Percentiles rank a stretch among this genome's conserved stretches.
These are phyloP conservation scores for Suillus clintonianus DNA, from an alignment of 768 basidiomycete genomes.

Conservation along the genomic window DNA sequence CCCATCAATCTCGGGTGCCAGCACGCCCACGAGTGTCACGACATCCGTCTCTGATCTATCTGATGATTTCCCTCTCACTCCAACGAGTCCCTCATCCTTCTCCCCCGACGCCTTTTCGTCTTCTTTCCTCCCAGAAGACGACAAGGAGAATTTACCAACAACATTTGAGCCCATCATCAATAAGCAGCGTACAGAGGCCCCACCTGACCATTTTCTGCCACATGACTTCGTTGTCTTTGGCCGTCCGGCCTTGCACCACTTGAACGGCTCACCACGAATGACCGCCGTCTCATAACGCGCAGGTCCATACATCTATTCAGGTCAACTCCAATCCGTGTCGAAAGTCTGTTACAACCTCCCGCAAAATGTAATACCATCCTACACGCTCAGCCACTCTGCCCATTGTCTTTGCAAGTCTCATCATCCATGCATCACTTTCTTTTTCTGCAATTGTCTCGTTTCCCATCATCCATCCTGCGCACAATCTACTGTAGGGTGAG, in stretches of 20 bases:
- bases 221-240: constrained; percentile 82
- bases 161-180: constrained; percentile 74
- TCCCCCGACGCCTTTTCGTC: constrained; percentile 52
- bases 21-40: constrained; percentile 75
- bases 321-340: constrained; percentile 45
- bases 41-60: constrained; percentile 75
- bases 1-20: constrained; percentile 48
- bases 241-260: constrained; percentile 74
- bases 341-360: constrained; percentile 50
- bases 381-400: constrained; percentile 61
- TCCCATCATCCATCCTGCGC: constrained; percentile 43
- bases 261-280: constrained; percentile 62
- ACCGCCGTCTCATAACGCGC: constrained; percentile 57
- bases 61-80: constrained; percentile 84
- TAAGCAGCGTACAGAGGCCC: constrained; percentile 66
- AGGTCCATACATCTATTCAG: constrained; percentile 7
- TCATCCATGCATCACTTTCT: constrained; percentile 66
- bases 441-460: constrained; percentile 61
- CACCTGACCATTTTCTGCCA: constrained; percentile 76
- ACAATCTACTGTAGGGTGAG: constrained; percentile 39
- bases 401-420: constrained; percentile 63
- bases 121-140: constrained; percentile 61
- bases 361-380: constrained; percentile 81
- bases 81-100: constrained; percentile 63
- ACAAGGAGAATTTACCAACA: constrained; percentile 80